Evolutionary conservation across 331 rosid species (phyloP).

Genomic region (Quercus phellos): DNA sequence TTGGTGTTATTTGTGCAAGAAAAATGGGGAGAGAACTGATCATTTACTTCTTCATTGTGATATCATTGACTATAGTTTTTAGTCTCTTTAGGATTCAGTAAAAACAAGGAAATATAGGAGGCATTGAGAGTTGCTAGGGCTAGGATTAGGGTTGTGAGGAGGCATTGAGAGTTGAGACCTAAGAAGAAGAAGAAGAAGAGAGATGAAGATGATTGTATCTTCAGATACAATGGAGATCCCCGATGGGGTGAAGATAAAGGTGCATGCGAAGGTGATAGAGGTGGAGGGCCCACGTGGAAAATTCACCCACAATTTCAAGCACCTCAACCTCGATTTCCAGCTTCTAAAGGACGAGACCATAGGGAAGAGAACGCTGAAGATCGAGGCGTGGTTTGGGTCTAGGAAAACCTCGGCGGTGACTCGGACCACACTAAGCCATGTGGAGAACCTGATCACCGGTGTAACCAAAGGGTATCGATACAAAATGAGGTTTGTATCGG

Average conservation of each 20-base stretch:
- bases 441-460: slow-evolving; percentile 65
- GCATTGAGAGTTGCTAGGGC: not conserved
- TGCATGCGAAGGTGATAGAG: slow-evolving; percentile 42
- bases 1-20: too few relatives aligned
- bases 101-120: too few relatives aligned
- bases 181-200: not conserved
- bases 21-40: too few relatives aligned
- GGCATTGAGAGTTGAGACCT: not conserved
- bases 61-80: too few relatives aligned
- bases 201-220: slow-evolving; percentile 44
- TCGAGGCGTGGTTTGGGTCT: slow-evolving; percentile 68
- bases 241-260: slow-evolving; percentile 35
- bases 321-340: slow-evolving; percentile 38
- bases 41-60: too few relatives aligned
- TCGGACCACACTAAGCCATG: slow-evolving; percentile 74
- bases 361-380: slow-evolving; percentile 57
- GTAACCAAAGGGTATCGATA: slow-evolving; percentile 82
- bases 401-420: slow-evolving; percentile 79
- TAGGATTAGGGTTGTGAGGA: not conserved
- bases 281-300: slow-evolving; percentile 43
- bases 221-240: slow-evolving; percentile 54
- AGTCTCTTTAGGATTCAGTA: too few relatives aligned
- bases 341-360: slow-evolving; percentile 29
- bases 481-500: slow-evolving; percentile 81
- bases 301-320: slow-evolving; percentile 41